Evolutionary conservation across 31 red algal species (phyloP).

Genomic region (Asparagopsis taxiformis): DNA sequence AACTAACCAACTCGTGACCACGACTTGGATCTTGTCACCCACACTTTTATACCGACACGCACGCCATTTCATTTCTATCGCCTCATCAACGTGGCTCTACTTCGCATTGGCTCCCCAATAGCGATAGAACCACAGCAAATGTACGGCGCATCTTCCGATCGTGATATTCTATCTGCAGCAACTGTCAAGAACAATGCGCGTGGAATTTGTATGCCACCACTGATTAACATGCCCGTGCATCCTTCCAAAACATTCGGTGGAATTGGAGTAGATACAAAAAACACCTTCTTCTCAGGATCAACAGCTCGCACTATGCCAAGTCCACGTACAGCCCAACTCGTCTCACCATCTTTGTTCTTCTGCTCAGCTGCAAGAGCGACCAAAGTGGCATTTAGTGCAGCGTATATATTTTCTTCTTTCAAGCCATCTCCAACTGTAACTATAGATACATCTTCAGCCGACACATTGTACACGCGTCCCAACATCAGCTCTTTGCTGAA

Average conservation of each 20-base stretch:
- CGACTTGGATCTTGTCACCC: too few relatives aligned
- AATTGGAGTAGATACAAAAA: constrained; percentile 21
- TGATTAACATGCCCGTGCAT: constrained; percentile 12
- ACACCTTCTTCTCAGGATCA: constrained; percentile 12
- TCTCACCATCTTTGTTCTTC: neutral
- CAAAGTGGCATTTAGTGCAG: constrained; percentile 11
- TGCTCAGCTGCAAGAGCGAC: constrained; percentile 11
- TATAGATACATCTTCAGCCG: neutral
- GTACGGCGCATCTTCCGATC: constrained; percentile 7
- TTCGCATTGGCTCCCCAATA: constrained; percentile 29
- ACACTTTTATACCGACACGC: too few relatives aligned
- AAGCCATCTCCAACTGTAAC: constrained; percentile 7
- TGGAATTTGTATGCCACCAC: constrained; percentile 13
- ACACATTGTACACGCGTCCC: constrained; percentile 24
- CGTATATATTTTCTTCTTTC: neutral
- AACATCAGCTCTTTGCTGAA: constrained; percentile 29
- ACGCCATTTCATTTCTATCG: constrained; percentile 2
- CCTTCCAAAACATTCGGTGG: constrained; percentile 3
- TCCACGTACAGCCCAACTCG: constrained; percentile 14
- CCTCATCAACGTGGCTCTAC: constrained; percentile 14
- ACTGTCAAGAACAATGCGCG: constrained; percentile 21
- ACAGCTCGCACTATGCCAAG: constrained; percentile 23
- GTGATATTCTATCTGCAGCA: neutral
- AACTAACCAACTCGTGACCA: too few relatives aligned
- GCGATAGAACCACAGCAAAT: constrained; percentile 20